Conservation (phyloP, 441 rosid genomes). For the Euphorbia corollata region DNA sequence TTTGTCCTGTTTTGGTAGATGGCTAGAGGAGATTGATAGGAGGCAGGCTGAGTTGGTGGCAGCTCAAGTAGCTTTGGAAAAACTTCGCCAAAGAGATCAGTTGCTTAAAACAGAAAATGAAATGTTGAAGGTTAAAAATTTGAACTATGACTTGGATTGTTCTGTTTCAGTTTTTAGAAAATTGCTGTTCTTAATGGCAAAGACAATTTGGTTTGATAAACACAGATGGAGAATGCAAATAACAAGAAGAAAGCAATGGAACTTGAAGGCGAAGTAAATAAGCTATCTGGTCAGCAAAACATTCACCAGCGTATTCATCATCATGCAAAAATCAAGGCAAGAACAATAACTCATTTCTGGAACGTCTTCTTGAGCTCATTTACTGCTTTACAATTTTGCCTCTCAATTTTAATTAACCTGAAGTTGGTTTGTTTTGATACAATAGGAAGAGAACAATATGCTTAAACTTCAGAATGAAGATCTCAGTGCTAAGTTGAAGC, state of each 20-base stretch:
- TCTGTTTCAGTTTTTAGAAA: not conserved
- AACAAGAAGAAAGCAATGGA: constrained; percentile 58
- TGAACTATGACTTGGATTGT: not conserved
- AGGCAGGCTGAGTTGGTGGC: constrained; percentile 73
- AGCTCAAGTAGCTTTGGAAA: constrained; percentile 67
- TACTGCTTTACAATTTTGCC: not conserved
- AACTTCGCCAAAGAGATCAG: constrained; percentile 63
- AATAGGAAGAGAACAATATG: constrained; percentile 87
- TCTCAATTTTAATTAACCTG: not conserved
- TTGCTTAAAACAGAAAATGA: constrained; percentile 70
- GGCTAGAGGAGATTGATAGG: constrained; percentile 84
- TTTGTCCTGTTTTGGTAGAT: constrained; percentile 32
- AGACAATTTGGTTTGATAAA: constrained; percentile 1
- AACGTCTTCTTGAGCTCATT: not conserved
- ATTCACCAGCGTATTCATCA: constrained; percentile 91
- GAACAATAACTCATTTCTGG: constrained; percentile 17
- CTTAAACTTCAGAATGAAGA: constrained; percentile 77
- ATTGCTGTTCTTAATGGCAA: not conserved
- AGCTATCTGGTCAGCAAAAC: constrained; percentile 84
- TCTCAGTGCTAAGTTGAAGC: constrained; percentile 53
- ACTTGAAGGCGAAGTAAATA: constrained; percentile 75
- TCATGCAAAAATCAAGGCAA: constrained; percentile 90
- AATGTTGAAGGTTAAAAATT: constrained; percentile 55
- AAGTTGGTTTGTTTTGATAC: constrained; percentile 17
- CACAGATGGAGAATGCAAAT: constrained; percentile 61